phyloP scores from a whole-genome alignment of 139 green algal genomes.

The Chlorella sorokiniana region DNA sequence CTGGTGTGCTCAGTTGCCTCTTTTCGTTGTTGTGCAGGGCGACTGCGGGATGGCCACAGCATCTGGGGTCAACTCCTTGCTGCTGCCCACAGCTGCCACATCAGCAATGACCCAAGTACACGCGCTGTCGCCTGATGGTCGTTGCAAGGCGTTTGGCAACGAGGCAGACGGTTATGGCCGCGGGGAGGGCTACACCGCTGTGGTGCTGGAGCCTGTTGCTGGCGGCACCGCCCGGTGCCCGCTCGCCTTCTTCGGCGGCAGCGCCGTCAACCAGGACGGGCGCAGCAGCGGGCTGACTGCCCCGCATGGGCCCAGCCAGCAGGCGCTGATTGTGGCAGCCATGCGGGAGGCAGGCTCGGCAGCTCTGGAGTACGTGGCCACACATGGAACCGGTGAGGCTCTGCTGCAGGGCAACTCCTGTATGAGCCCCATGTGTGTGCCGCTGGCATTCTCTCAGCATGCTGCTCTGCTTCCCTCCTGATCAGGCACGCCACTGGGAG shows the following conservation, averaged over 20 bases:
- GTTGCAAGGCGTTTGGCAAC: constrained; percentile 85
- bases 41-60: constrained; percentile 53
- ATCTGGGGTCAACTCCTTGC: constrained; percentile 75
- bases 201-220: constrained; percentile 55
- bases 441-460: not conserved
- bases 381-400: constrained; percentile 53
- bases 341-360: constrained; percentile 34
- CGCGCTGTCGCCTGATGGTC: constrained; percentile 65
- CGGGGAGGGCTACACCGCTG: constrained; percentile 73
- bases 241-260: constrained; percentile 60
- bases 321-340: constrained; percentile 63
- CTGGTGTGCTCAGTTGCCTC: too few species aligned
- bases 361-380: constrained; percentile 39
- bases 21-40: too few species aligned
- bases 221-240: not conserved
- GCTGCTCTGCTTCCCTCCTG: not conserved
- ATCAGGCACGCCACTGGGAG: constrained; percentile 76
- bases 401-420: not conserved
- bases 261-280: constrained; percentile 90
- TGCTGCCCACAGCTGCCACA: constrained; percentile 65
- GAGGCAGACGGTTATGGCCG: constrained; percentile 86
- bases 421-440: not conserved
- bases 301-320: constrained; percentile 79
- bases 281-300: constrained; percentile 84
- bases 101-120: constrained; percentile 74